These are phyloP conservation scores for Helianthus annuus DNA, from an alignment of 129 eudicot species.

Conservation along the genomic window DNA sequence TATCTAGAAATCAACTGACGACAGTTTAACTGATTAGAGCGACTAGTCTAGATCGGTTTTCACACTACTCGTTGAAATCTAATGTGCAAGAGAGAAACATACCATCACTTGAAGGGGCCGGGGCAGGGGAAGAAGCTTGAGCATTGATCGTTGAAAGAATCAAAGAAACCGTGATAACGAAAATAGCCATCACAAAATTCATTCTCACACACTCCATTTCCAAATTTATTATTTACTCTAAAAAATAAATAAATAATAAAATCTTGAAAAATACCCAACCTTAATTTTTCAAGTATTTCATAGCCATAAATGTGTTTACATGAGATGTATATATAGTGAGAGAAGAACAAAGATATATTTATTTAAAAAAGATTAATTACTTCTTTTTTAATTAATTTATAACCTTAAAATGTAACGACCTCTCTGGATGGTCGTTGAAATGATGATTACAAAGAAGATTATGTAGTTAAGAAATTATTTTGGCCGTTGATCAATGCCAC, in stretches of 20 bases:
- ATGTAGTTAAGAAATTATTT: not conserved
- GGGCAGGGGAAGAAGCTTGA: slow-evolving; percentile 40
- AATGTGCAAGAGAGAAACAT: not conserved
- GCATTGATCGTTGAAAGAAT: slow-evolving; percentile 48
- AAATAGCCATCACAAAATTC: slow-evolving; percentile 29
- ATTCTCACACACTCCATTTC: slow-evolving; percentile 53
- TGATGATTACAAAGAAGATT: slow-evolving; percentile 21
- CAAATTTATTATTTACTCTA: not conserved
- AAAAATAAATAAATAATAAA: not conserved
- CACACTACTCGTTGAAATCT: not conserved
- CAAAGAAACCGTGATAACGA: slow-evolving; percentile 38
- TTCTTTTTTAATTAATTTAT: not conserved
- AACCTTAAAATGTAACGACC: slow-evolving; percentile 42
- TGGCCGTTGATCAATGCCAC: slow-evolving; percentile 49
- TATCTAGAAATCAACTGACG: too few relatives aligned
- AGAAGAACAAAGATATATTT: slow-evolving; percentile 9
- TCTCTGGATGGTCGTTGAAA: slow-evolving; percentile 39
- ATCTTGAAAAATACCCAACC: slow-evolving; percentile 14
- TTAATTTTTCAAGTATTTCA: not conserved
- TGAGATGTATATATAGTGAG: slow-evolving; percentile 24
- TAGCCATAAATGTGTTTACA: slow-evolving; percentile 3
- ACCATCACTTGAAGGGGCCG: slow-evolving; percentile 68
- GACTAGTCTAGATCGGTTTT: not conserved
- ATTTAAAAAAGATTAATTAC: not conserved
- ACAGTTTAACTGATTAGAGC: not conserved